Conservation (phyloP, 2,329 filamentous ascomycete species). For the Fonsecaea nubica region DNA sequence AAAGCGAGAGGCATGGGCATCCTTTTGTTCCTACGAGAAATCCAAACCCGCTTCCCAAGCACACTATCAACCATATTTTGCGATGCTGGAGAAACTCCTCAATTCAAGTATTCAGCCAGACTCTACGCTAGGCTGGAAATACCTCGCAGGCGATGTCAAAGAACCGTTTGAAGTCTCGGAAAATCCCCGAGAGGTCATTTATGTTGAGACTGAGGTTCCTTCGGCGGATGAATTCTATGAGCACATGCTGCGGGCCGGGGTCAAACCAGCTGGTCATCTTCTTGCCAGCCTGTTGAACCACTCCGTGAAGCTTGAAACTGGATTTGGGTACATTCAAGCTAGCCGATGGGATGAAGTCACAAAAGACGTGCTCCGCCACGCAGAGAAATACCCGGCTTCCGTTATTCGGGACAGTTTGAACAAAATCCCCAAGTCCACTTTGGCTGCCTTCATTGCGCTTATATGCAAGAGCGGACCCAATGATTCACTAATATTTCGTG, state of each 20-base stretch:
- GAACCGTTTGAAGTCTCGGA: constrained; percentile 62
- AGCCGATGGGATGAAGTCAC: constrained; percentile 47
- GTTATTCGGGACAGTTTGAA: constrained; percentile 38
- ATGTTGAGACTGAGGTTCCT: constrained; percentile 62
- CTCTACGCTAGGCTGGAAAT: constrained; percentile 15
- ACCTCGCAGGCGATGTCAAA: constrained; percentile 60
- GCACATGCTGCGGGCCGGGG: constrained; percentile 55
- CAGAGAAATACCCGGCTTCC: constrained; percentile 30
- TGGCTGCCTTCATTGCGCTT: constrained; percentile 54
- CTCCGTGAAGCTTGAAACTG: constrained; percentile 49
- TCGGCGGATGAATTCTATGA: constrained; percentile 58
- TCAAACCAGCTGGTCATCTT: constrained; percentile 53
- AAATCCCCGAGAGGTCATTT: constrained; percentile 64
- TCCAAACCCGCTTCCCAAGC: constrained; percentile 42
- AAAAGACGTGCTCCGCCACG: constrained; percentile 30
- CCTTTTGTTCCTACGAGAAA: constrained; percentile 64
- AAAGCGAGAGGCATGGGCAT: constrained; percentile 69
- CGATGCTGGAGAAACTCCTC: constrained; percentile 64
- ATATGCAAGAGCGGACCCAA: constrained; percentile 45
- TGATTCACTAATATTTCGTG: constrained; percentile 13
- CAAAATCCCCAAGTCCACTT: constrained; percentile 46
- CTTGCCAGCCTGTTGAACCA: constrained; percentile 59
- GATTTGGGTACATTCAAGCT: constrained; percentile 51
- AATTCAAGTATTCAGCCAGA: constrained; percentile 43
- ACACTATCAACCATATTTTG: constrained; percentile 51